These are phyloP conservation scores for Nicotiana benthamiana DNA, from an alignment of 257 asterid species.

Conservation along the genomic window DNA sequence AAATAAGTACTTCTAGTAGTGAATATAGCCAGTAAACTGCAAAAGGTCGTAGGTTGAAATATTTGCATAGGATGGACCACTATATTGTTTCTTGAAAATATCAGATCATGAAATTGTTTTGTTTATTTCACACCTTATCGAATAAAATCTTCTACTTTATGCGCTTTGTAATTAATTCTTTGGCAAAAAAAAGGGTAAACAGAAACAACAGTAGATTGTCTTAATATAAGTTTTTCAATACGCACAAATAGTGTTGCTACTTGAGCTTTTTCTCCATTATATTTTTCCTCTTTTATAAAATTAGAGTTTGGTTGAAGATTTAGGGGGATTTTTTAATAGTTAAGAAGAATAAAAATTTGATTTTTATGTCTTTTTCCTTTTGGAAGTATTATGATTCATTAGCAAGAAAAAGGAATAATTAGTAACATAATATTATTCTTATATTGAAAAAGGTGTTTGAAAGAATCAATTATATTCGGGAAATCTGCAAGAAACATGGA, in stretches of 20 bases:
- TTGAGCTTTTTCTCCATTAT: background rate
- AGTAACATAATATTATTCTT: slow-evolving; percentile 2
- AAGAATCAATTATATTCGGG: slow-evolving; percentile 7
- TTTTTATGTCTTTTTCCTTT: background rate
- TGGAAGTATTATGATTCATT: background rate
- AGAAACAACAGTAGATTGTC: background rate
- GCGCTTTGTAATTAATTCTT: background rate
- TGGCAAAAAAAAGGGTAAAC: background rate
- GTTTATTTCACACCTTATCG: background rate
- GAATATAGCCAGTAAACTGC: background rate
- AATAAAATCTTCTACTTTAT: background rate
- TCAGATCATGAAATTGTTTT: background rate
- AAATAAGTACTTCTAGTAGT: background rate
- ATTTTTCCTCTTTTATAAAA: background rate
- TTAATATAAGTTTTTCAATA: slow-evolving; percentile 12
- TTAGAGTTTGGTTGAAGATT: background rate
- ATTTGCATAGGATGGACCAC: too few relatives aligned
- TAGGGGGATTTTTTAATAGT: background rate
- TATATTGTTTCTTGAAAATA: background rate
- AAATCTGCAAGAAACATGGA: slow-evolving; percentile 15
- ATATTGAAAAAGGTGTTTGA: slow-evolving; percentile 19
- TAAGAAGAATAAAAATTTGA: background rate
- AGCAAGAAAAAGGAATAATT: slow-evolving; percentile 1
- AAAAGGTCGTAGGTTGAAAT: background rate
- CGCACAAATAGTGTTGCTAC: background rate